Conservation (phyloP, 768 basidiomycete genomes). For the Leccinum arenicola region DNA sequence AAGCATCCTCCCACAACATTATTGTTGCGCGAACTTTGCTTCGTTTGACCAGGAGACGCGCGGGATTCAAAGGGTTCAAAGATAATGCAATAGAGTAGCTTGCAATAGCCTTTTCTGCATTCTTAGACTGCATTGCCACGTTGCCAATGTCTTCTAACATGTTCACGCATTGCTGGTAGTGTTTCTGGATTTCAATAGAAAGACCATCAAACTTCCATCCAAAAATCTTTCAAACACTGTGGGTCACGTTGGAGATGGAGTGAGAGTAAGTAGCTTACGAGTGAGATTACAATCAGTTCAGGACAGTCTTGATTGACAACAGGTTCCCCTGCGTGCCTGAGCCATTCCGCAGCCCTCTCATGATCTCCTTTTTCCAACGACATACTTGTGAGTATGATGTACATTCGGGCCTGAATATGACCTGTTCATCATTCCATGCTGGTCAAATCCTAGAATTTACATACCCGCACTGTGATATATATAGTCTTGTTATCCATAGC, state of each 20-base stretch:
- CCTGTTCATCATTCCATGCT: neutral
- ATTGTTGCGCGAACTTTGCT: neutral
- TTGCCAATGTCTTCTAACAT: neutral
- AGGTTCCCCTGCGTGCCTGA: too few relatives aligned
- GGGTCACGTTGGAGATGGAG: neutral
- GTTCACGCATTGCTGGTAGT: neutral
- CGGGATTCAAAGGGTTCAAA: neutral
- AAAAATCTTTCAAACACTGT: constrained; percentile 1
- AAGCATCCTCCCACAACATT: constrained; percentile 3
- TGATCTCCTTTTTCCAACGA: neutral
- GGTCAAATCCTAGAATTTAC: neutral
- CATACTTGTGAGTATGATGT: neutral
- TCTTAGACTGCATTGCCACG: neutral
- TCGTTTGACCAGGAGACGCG: constrained; percentile 6
- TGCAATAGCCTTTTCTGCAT: neutral
- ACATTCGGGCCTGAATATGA: constrained; percentile 6
- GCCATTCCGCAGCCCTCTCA: neutral
- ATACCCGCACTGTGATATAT: constrained; percentile 3
- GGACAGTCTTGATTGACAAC: neutral
- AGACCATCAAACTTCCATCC: constrained; percentile 14
- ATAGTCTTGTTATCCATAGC: neutral
- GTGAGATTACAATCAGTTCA: constrained; percentile 3
- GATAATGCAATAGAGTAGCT: neutral
- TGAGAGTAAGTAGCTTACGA: neutral
- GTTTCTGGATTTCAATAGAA: neutral